Conservation (phyloP, 495 filamentous ascomycete genomes). For the Penicillium silybi region DNA sequence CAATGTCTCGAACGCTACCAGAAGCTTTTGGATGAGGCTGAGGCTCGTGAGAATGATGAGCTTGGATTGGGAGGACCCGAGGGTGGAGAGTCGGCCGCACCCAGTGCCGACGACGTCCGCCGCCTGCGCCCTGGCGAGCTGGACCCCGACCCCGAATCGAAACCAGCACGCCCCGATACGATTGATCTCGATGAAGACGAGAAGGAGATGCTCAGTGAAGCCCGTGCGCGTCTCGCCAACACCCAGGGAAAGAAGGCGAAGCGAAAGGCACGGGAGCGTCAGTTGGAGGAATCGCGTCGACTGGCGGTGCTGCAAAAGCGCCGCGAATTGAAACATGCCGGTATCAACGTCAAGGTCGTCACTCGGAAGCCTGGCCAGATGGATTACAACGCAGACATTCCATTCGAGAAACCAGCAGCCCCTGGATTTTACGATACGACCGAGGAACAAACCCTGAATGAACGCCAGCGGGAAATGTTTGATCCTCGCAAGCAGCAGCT, state of each 20-base stretch:
- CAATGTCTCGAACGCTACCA: slow-evolving; percentile 97
- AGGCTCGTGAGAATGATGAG: slow-evolving; percentile 79
- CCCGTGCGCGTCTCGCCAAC: slow-evolving; percentile 91
- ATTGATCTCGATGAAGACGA: slow-evolving; percentile 98
- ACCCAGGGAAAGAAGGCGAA: slow-evolving; percentile 99
- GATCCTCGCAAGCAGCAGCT: slow-evolving; percentile 93
- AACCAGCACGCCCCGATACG: slow-evolving; percentile 94
- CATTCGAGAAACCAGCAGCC: slow-evolving; percentile 88
- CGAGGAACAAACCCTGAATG: slow-evolving; percentile 76
- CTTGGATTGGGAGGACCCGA: slow-evolving; percentile 83
- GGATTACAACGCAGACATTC: slow-evolving; percentile 99
- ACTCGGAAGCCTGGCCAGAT: slow-evolving; percentile 92
- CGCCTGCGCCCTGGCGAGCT: slow-evolving; percentile 86
- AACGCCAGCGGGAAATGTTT: slow-evolving; percentile 81
- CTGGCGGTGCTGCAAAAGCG: slow-evolving; percentile 91
- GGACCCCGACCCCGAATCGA: slow-evolving; percentile 93
- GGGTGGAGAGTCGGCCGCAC: slow-evolving; percentile 82
- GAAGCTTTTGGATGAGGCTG: slow-evolving; percentile 92
- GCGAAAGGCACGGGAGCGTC: slow-evolving; percentile 90
- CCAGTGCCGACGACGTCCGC: slow-evolving; percentile 90
- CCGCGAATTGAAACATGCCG: slow-evolving; percentile 91
- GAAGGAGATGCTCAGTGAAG: slow-evolving; percentile 98
- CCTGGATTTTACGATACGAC: slow-evolving; percentile 90
- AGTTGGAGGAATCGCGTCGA: slow-evolving; percentile 89
- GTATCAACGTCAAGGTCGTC: slow-evolving; percentile 96